Percentiles rank a stretch among this genome's conserved stretches.
Evolutionary conservation across 2,329 filamentous ascomycete species (phyloP).

Genomic region (Fusarium sacchari): DNA sequence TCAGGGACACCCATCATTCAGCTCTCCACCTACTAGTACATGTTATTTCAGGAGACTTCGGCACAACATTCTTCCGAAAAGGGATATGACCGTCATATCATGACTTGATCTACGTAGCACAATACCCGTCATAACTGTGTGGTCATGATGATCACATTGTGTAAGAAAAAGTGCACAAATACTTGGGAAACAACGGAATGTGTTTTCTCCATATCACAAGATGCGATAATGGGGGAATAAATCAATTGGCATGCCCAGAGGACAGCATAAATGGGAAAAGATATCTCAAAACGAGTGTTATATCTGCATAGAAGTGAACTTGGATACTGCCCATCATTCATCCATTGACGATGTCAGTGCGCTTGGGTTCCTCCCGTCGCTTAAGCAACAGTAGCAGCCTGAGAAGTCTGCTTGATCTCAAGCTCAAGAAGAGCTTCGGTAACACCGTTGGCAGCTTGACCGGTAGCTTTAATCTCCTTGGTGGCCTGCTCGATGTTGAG

Average conservation of each 20-base stretch:
- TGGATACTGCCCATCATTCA: conserved; percentile 16
- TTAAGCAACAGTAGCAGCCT: conserved; percentile 45
- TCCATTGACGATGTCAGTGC: conserved; percentile 7
- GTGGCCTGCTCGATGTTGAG: conserved; percentile 77
- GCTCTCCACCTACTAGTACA: background rate
- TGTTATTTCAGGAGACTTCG: background rate
- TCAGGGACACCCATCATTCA: background rate
- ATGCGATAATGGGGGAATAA: conserved; percentile 8
- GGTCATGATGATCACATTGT: background rate
- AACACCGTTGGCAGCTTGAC: conserved; percentile 52
- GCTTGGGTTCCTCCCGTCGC: background rate
- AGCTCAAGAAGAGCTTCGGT: conserved; percentile 70
- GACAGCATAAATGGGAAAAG: conserved; percentile 26
- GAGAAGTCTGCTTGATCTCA: conserved; percentile 53
- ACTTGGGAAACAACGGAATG: background rate
- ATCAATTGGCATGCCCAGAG: conserved; percentile 37
- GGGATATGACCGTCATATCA: background rate
- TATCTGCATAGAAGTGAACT: conserved; percentile 36
- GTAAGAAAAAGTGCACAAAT: background rate
- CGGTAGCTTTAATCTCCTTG: conserved; percentile 66
- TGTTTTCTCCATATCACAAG: conserved; percentile 12
- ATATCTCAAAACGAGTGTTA: conserved; percentile 29
- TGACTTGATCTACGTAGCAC: background rate
- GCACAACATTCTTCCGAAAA: conserved; percentile 13
- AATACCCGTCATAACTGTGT: background rate